Percentiles rank a stretch among this genome's conserved stretches.
Conservation (phyloP, 2,329 filamentous ascomycete genomes). For the Aspergillus tubingensis region DNA sequence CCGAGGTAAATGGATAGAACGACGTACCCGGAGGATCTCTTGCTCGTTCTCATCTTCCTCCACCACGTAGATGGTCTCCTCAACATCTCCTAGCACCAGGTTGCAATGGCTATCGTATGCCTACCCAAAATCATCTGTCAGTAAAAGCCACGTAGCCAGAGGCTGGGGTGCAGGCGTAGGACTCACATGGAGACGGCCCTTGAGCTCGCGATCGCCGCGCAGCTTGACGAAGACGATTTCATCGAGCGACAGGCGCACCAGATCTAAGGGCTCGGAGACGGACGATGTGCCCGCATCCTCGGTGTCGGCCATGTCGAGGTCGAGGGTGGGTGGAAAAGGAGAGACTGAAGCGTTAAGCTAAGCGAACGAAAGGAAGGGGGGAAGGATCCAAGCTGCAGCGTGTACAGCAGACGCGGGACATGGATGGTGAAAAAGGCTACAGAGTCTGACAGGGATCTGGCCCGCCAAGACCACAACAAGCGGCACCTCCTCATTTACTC, state of each 20-base stretch:
- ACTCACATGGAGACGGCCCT: conserved; percentile 88
- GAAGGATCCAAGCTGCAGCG: background rate
- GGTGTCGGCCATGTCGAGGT: conserved; percentile 71
- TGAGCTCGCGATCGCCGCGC: conserved; percentile 90
- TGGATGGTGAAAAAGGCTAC: conserved; percentile 4
- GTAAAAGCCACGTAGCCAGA: background rate
- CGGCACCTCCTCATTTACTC: conserved; percentile 7
- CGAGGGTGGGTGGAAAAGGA: conserved; percentile 2
- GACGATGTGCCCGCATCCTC: conserved; percentile 69
- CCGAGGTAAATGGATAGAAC: background rate
- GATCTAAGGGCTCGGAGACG: conserved; percentile 88
- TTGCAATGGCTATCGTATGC: conserved; percentile 99
- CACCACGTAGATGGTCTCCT: conserved; percentile 93
- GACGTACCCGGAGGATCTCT: conserved; percentile 69
- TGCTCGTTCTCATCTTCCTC: conserved; percentile 82
- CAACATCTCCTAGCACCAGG: conserved; percentile 89
- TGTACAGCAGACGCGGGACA: background rate
- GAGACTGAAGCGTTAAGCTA: background rate
- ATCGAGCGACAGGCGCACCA: conserved; percentile 90
- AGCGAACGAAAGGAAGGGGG: conserved; percentile 1
- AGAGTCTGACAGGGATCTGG: conserved; percentile 7
- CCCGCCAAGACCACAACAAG: conserved; percentile 10
- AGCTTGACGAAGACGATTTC: conserved; percentile 98
- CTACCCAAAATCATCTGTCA: conserved; percentile 49
- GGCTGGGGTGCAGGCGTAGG: background rate